These are phyloP conservation scores for Candida michaelii DNA, from an alignment of 805 yeast genomes.

Conservation along the genomic window DNA sequence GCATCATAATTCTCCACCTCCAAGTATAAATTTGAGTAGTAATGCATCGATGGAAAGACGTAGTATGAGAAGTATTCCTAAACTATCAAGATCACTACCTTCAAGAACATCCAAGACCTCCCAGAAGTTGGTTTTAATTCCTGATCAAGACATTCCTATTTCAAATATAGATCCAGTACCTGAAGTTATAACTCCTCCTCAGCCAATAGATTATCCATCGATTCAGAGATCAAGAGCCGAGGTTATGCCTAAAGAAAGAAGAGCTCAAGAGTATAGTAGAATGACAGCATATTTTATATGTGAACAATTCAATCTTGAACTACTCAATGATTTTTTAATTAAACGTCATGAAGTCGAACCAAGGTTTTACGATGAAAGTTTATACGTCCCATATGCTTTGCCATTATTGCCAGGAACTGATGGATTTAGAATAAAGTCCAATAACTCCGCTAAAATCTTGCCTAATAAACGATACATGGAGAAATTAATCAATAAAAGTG, in stretches of 20 bases:
- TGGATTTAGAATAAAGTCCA: conserved; percentile 74
- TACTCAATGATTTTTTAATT: conserved; percentile 62
- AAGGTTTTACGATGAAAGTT: conserved; percentile 85
- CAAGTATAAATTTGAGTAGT: conserved; percentile 16
- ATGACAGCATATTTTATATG: conserved; percentile 92
- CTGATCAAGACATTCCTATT: conserved; percentile 42
- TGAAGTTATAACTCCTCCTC: conserved; percentile 5
- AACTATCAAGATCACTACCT: conserved; percentile 56
- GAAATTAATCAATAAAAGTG: conserved; percentile 72
- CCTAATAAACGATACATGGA: conserved; percentile 61
- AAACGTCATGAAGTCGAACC: conserved; percentile 81
- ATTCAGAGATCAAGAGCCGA: conserved; percentile 53
- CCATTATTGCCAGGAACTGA: conserved; percentile 85
- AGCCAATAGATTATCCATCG: conserved; percentile 25
- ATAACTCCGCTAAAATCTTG: conserved; percentile 48
- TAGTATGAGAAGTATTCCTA: conserved; percentile 47
- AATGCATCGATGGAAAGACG: conserved; percentile 10
- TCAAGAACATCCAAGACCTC: conserved; percentile 82
- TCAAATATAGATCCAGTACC: conserved; percentile 18
- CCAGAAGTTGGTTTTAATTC: conserved; percentile 83
- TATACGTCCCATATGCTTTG: conserved; percentile 84
- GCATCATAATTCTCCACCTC: conserved; percentile 18
- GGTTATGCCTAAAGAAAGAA: conserved; percentile 54
- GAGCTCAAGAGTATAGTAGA: conserved; percentile 69
- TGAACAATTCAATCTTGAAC: conserved; percentile 70